phyloP scores from a whole-genome alignment of 163 green algal genomes.

The Scenedesmus sp. region DNA sequence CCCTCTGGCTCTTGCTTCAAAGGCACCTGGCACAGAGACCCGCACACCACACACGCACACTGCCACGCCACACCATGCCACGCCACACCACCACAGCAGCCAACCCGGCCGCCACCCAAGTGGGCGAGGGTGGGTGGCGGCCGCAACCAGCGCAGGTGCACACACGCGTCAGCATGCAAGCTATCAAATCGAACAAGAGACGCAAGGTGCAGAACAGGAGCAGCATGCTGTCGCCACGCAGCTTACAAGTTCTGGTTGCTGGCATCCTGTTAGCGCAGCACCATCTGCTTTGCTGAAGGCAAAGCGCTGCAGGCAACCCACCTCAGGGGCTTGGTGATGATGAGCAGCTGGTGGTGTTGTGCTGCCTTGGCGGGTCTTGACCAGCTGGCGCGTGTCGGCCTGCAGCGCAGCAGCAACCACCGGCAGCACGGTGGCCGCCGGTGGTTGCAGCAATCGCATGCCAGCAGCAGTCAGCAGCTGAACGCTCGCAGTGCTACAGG shows the following conservation, averaged over 20 bases:
- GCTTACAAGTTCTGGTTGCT: background rate
- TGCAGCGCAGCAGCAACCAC: slow-evolving; percentile 6
- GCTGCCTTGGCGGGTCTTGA: background rate
- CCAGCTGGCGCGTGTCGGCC: background rate
- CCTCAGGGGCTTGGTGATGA: background rate
- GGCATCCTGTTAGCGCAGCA: background rate
- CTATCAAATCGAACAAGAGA: background rate
- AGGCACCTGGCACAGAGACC: background rate
- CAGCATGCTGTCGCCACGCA: background rate
- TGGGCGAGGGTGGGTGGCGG: slow-evolving; percentile 3
- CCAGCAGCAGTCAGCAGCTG: background rate
- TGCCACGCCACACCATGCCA: background rate
- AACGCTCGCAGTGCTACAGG: background rate
- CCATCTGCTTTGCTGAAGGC: too few relatives aligned
- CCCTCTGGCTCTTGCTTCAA: background rate
- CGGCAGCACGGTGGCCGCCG: slow-evolving; percentile 7
- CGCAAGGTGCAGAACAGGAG: background rate
- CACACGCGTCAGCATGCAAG: background rate
- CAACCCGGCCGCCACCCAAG: slow-evolving; percentile 20
- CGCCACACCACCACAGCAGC: slow-evolving; percentile 2
- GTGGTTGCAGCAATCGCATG: slow-evolving; percentile 36
- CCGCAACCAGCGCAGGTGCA: slow-evolving; percentile 29
- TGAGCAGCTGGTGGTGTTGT: background rate
- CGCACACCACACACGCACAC: background rate
- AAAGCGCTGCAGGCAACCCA: background rate